phyloP scores from a whole-genome alignment of 805 yeast genomes.

The Suhomyces faveliae region DNA sequence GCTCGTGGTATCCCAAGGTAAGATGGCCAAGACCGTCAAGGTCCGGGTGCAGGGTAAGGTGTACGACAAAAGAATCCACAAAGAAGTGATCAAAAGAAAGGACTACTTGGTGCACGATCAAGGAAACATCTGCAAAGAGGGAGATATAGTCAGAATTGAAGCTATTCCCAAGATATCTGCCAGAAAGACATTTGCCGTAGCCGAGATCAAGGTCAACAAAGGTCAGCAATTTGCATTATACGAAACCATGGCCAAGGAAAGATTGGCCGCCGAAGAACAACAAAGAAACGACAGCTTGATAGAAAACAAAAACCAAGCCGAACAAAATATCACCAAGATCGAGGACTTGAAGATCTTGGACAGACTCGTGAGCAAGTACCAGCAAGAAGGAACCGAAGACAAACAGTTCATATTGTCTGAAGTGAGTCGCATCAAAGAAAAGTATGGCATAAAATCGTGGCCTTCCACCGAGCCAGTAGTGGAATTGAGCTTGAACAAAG shows the following conservation, averaged over 20 bases:
- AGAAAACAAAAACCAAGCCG: constrained; percentile 35
- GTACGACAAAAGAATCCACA: constrained; percentile 69
- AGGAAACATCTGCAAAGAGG: constrained; percentile 86
- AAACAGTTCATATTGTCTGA: constrained; percentile 24
- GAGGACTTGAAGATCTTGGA: constrained; percentile 40
- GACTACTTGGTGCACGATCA: constrained; percentile 94
- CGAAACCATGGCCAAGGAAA: constrained; percentile 66
- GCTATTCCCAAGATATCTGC: constrained; percentile 82
- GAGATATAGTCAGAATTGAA: constrained; percentile 92
- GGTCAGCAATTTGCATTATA: constrained; percentile 90
- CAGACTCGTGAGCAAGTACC: constrained; percentile 24
- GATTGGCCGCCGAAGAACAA: constrained; percentile 67
- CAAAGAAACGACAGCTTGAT: constrained; percentile 54
- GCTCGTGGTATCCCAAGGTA: constrained; percentile 91
- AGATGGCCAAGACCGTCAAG: constrained; percentile 92
- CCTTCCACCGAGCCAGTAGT: constrained; percentile 42
- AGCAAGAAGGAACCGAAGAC: constrained; percentile 22
- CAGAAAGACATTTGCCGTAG: constrained; percentile 82
- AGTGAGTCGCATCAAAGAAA: constrained; percentile 36
- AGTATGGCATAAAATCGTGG: constrained; percentile 40
- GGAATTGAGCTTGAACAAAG: constrained; percentile 28
- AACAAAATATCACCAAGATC: constrained; percentile 29
- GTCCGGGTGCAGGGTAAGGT: constrained; percentile 80
- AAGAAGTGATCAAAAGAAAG: constrained; percentile 72
- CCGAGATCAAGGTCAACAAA: constrained; percentile 82